These are phyloP conservation scores for Venturiaceae sp. DNA, from an alignment of 2,329 filamentous ascomycete species.

Conservation along the genomic window DNA sequence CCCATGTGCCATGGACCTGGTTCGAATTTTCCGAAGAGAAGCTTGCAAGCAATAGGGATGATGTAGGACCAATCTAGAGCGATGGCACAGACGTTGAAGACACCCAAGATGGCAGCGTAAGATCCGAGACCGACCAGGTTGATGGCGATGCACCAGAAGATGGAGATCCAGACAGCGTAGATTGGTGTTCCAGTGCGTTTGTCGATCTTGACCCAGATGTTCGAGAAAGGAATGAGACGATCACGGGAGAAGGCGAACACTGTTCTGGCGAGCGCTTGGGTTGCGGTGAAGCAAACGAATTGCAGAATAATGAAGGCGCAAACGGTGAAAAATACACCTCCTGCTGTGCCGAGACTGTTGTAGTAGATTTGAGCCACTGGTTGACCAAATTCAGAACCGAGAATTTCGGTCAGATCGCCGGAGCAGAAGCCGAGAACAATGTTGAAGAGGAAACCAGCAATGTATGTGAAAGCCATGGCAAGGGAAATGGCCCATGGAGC, in stretches of 20 bases:
- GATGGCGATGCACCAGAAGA: slow-evolving; percentile 45
- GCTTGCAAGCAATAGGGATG: slow-evolving; percentile 55
- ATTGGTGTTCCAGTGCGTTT: slow-evolving; percentile 41
- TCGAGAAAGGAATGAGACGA: slow-evolving; percentile 36
- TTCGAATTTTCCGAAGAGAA: slow-evolving; percentile 48
- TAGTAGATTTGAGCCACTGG: slow-evolving; percentile 50
- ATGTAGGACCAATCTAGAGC: slow-evolving; percentile 47
- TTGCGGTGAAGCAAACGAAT: slow-evolving; percentile 49
- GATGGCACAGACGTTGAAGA: slow-evolving; percentile 47
- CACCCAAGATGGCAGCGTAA: slow-evolving; percentile 41
- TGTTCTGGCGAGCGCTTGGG: slow-evolving; percentile 43
- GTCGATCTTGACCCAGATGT: slow-evolving; percentile 41
- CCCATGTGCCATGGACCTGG: slow-evolving; percentile 13
- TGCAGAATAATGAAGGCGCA: slow-evolving; percentile 48
- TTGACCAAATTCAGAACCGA: slow-evolving; percentile 37
- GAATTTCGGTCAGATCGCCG: slow-evolving; percentile 39
- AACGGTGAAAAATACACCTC: slow-evolving; percentile 46
- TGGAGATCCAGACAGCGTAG: slow-evolving; percentile 46
- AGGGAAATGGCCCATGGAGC: slow-evolving; percentile 47
- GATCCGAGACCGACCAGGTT: slow-evolving; percentile 50
- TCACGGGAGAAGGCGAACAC: slow-evolving; percentile 48
- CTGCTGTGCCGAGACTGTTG: slow-evolving; percentile 44
- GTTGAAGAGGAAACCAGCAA: slow-evolving; percentile 47
- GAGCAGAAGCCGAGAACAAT: slow-evolving; percentile 50
- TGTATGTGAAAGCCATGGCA: slow-evolving; percentile 46